Percentiles rank a stretch among this genome's conserved stretches.
Conservation (phyloP, 495 filamentous ascomycete species). For the Lasiosphaeria miniovina region DNA sequence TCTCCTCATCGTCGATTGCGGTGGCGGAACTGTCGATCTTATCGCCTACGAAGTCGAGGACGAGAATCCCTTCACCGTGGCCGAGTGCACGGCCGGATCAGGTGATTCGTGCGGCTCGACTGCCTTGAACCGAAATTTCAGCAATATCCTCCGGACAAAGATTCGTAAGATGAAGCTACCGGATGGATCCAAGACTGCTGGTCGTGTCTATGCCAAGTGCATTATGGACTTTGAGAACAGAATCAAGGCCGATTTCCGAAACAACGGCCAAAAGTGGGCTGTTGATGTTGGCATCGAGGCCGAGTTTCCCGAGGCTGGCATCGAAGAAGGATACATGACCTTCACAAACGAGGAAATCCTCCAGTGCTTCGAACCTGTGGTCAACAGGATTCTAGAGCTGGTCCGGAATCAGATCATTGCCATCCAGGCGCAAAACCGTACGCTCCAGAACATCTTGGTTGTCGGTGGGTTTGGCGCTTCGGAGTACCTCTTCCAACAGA, state of each 20-base stretch:
- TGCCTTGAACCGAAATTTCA: slow-evolving; percentile 71
- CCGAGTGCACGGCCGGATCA: slow-evolving; percentile 71
- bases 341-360: slow-evolving; percentile 78
- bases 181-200: slow-evolving; percentile 70
- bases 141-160: slow-evolving; percentile 71
- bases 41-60: slow-evolving; percentile 77
- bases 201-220: slow-evolving; percentile 73
- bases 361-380: slow-evolving; percentile 73
- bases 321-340: slow-evolving; percentile 79
- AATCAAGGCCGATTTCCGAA: slow-evolving; percentile 78
- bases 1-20: slow-evolving; percentile 72
- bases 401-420: slow-evolving; percentile 76
- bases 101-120: slow-evolving; percentile 74
- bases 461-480: slow-evolving; percentile 74
- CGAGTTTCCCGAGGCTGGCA: slow-evolving; percentile 72
- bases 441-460: slow-evolving; percentile 69
- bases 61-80: slow-evolving; percentile 70
- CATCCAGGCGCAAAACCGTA: slow-evolving; percentile 71
- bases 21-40: slow-evolving; percentile 72
- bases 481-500: slow-evolving; percentile 77
- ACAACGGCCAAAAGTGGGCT: slow-evolving; percentile 76
- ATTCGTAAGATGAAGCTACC: slow-evolving; percentile 77
- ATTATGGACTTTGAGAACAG: slow-evolving; percentile 81
- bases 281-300: slow-evolving; percentile 76
- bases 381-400: slow-evolving; percentile 70